Conservation (phyloP, 306 rosid species). For the Begonia peltatifolia region DNA sequence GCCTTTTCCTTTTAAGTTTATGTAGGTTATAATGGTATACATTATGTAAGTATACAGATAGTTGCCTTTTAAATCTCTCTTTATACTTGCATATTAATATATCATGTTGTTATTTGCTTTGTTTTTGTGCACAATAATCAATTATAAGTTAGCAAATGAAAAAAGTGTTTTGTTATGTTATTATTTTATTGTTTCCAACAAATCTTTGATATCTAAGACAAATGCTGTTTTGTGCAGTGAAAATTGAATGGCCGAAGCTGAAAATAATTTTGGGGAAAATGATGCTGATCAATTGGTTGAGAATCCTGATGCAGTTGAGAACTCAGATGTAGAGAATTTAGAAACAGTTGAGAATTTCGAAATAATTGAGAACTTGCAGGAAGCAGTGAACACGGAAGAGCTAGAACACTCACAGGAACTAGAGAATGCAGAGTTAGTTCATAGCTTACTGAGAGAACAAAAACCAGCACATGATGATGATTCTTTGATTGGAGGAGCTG, state of each 20-base stretch:
- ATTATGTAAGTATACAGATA: too few relatives aligned
- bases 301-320: too few relatives aligned
- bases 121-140: too few relatives aligned
- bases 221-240: not conserved
- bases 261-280: not conserved
- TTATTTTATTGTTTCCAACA: too few relatives aligned
- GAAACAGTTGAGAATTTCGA: constrained; percentile 9
- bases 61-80: too few relatives aligned
- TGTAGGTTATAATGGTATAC: too few relatives aligned
- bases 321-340: constrained; percentile 8
- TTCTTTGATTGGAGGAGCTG: constrained; percentile 36
- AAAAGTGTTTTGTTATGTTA: too few relatives aligned
- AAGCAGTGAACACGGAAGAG: constrained; percentile 5
- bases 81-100: too few relatives aligned
- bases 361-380: constrained; percentile 4
- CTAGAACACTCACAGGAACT: constrained; percentile 11
- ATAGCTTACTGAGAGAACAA: constrained; percentile 20
- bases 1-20: too few relatives aligned
- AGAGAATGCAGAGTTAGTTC: constrained; percentile 20
- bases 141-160: too few relatives aligned
- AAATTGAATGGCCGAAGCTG: not conserved
- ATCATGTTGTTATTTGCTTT: too few relatives aligned
- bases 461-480: constrained; percentile 32
- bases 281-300: not conserved
- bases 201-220: too few relatives aligned